phyloP scores from a whole-genome alignment of 306 rosid species.

The Medicago arabica region DNA sequence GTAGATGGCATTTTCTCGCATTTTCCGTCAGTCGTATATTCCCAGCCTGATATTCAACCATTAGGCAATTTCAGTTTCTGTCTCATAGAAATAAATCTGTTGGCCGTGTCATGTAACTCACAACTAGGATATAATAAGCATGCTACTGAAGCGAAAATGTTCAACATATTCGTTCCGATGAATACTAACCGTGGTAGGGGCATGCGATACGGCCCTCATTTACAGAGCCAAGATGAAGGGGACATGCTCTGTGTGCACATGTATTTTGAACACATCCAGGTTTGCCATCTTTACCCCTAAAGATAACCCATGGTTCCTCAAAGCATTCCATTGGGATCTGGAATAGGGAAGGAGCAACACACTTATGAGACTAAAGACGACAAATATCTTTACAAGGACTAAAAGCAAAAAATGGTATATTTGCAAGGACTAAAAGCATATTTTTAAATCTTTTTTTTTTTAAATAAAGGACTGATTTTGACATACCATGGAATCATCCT shows the following conservation, averaged over 20 bases:
- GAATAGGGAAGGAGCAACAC: slow-evolving; percentile 43
- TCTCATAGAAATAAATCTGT: not conserved
- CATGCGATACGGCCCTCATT: slow-evolving; percentile 92
- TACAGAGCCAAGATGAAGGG: slow-evolving; percentile 93
- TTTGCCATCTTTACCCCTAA: slow-evolving; percentile 90
- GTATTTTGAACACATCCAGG: slow-evolving; percentile 98
- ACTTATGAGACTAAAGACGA: not conserved
- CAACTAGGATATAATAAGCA: slow-evolving; percentile 1
- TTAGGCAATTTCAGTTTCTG: slow-evolving; percentile 32
- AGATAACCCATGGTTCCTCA: slow-evolving; percentile 95
- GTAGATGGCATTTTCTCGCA: slow-evolving; percentile 99
- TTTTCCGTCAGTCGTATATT: slow-evolving; percentile 88
- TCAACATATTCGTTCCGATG: not conserved
- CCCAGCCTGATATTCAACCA: slow-evolving; percentile 82
- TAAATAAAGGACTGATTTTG: not conserved
- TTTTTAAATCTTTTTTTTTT: not conserved
- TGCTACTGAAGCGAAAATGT: not conserved
- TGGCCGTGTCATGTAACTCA: slow-evolving; percentile 9
- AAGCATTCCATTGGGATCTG: slow-evolving; percentile 94
- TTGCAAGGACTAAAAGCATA: too few relatives aligned
- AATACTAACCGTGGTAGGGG: slow-evolving; percentile 89
- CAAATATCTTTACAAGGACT: too few relatives aligned
- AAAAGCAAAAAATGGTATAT: too few relatives aligned
- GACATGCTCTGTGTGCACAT: slow-evolving; percentile 98
- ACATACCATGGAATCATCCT: slow-evolving; percentile 90